phyloP scores from a whole-genome alignment of 805 yeast genomes.

The Saccharomycopsis sp. region DNA sequence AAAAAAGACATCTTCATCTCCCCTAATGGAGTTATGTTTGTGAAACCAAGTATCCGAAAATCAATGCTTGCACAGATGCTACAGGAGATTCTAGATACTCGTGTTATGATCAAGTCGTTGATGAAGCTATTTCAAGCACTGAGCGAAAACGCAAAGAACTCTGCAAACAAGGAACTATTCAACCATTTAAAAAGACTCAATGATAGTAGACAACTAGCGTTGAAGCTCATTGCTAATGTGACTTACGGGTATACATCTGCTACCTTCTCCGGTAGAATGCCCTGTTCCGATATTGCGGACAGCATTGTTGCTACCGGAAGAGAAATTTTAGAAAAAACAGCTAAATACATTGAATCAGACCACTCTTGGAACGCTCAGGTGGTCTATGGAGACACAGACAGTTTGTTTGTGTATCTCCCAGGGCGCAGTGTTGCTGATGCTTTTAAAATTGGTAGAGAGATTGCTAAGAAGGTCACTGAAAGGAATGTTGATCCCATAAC shows the following conservation, averaged over 20 bases:
- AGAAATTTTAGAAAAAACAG: slow-evolving; percentile 70
- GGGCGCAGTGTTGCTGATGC: slow-evolving; percentile 76
- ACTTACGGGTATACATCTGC: slow-evolving; percentile 97
- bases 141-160: slow-evolving; percentile 23
- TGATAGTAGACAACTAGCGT: slow-evolving; percentile 75
- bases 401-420: slow-evolving; percentile 83
- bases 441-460: slow-evolving; percentile 61
- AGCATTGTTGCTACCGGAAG: slow-evolving; percentile 88
- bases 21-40: slow-evolving; percentile 84
- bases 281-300: slow-evolving; percentile 91
- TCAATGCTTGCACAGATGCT: slow-evolving; percentile 80
- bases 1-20: slow-evolving; percentile 56
- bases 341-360: slow-evolving; percentile 54
- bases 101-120: slow-evolving; percentile 72
- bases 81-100: slow-evolving; percentile 69
- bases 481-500: slow-evolving; percentile 74
- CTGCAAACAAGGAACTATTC: slow-evolving; percentile 38
- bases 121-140: slow-evolving; percentile 43
- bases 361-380: slow-evolving; percentile 79
- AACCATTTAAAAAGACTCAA: slow-evolving; percentile 36
- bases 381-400: slow-evolving; percentile 96
- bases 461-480: slow-evolving; percentile 58
- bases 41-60: slow-evolving; percentile 54
- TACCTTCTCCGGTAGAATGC: slow-evolving; percentile 94
- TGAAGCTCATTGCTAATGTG: slow-evolving; percentile 88